Evolutionary conservation across 495 filamentous ascomycete species (phyloP).

Genomic region (Filosporella fistucella): DNA sequence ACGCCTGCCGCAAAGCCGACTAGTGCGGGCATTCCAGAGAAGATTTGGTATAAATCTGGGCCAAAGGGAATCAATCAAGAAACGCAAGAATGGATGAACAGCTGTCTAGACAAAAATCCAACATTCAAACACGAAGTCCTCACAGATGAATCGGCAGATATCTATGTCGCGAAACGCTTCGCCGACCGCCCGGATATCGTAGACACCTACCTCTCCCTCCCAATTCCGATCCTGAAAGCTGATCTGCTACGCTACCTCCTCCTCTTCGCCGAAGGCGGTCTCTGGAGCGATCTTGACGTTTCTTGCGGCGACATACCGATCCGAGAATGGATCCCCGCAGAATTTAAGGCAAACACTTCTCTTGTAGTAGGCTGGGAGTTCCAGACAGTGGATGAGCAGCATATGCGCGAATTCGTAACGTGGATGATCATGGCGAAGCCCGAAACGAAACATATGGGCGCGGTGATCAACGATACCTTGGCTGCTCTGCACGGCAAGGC

Average conservation of each 20-base stretch:
- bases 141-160: conserved; percentile 11
- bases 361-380: conserved; percentile 35
- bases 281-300: conserved; percentile 57
- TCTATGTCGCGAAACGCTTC: conserved; percentile 24
- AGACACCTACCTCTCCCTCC: conserved; percentile 34
- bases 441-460: conserved; percentile 30
- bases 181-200: conserved; percentile 31
- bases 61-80: background rate
- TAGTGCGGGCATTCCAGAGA: conserved; percentile 11
- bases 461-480: conserved; percentile 31
- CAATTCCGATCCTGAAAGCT: conserved; percentile 44
- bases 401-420: conserved; percentile 32
- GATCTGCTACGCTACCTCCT: conserved; percentile 57
- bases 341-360: conserved; percentile 33
- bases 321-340: conserved; percentile 44
- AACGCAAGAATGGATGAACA: background rate
- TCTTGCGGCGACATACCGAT: conserved; percentile 42
- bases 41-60: conserved; percentile 11
- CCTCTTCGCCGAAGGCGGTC: conserved; percentile 51
- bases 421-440: conserved; percentile 39
- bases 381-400: too few relatives aligned
- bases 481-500: conserved; percentile 7
- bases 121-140: conserved; percentile 2
- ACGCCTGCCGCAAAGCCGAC: too few relatives aligned
- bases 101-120: conserved; percentile 8